Evolutionary conservation across 257 asterid species (phyloP).

Genomic region (Penstemon newberryi): DNA sequence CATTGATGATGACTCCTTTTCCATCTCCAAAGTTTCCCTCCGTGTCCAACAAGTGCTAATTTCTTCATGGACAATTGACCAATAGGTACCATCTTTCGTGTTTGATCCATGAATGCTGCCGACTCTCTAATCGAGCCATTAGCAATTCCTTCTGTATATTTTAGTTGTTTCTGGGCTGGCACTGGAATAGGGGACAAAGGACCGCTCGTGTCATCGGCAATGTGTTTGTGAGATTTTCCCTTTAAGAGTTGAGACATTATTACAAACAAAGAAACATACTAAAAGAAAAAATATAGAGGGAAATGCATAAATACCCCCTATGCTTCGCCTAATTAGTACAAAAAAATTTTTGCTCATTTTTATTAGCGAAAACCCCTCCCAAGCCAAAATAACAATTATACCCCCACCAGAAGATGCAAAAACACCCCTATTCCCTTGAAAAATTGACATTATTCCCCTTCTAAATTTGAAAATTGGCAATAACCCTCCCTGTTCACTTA

Average conservation of each 20-base stretch:
- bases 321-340: too few species aligned
- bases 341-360: too few species aligned
- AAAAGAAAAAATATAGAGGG: not conserved
- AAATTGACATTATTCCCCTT: too few species aligned
- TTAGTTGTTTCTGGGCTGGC: constrained; percentile 97
- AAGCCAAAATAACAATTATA: too few species aligned
- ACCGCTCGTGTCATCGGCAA: constrained; percentile 63
- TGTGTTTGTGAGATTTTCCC: constrained; percentile 63
- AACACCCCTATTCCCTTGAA: too few species aligned
- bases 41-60: constrained; percentile 80
- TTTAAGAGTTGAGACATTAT: constrained; percentile 21
- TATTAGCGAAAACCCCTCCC: too few species aligned
- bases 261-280: not conserved
- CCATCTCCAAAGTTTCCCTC: constrained; percentile 99
- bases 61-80: constrained; percentile 94
- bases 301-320: too few species aligned
- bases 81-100: constrained; percentile 91
- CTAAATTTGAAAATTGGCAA: too few species aligned
- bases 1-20: constrained; percentile 99
- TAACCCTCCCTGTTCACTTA: too few species aligned
- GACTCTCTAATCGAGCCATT: constrained; percentile 76
- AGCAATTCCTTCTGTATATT: constrained; percentile 90
- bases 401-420: too few species aligned
- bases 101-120: constrained; percentile 72
- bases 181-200: constrained; percentile 85